Base-by-base conservation (phyloP, 177 flowering plant species). In the Vitis hybrid region DNA sequence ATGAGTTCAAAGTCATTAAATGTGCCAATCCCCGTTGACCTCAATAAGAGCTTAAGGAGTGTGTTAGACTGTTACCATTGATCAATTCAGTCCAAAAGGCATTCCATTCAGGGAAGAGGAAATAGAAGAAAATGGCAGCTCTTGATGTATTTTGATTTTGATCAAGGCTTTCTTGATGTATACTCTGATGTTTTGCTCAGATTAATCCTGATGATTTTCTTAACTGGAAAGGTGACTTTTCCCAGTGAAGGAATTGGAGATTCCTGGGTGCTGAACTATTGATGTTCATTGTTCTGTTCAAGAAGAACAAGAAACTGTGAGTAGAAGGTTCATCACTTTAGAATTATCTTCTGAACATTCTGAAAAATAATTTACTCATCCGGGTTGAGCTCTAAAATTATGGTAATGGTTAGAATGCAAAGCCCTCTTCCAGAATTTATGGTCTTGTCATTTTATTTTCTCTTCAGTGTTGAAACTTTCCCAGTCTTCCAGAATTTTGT, bases 171-270 rank as follows among this genome's bases (percentile, higher is more conserved):
- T 18, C 18, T 18, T 18, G 18, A 18, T 18, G 18, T 18, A 18
- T 18, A 18, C 18, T 18, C 18, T 18, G 18, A 18, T 18, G 18
- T 18, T 18, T 87, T 51, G 83, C 77, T 56, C 74, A 87, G 33
- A 67, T 76, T 6, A 85, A 90, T 75, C 86, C 90, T 2, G 94
- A 87, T 70, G 93, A 81, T 62, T 90, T 83, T 72, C 84, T 90
- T 66, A 82, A 88, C 72, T 78, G 80, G 45, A 89, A 83, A 14
- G 81, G 77, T 56, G 84, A 67, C 18, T 80, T 80, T 74, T 57
- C 55, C 26, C 58, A n/a, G 81, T 66, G 5, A 88, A 86, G 63
- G 94, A 90, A 65, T 57, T 88, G 55, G 96, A 94, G 77, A 88
- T 92, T 71, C 77, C 74, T 9, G 45, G 26, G 18, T 51, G 21